phyloP scores from a whole-genome alignment of 176 grass and related monocot species.

The Poa annua region DNA sequence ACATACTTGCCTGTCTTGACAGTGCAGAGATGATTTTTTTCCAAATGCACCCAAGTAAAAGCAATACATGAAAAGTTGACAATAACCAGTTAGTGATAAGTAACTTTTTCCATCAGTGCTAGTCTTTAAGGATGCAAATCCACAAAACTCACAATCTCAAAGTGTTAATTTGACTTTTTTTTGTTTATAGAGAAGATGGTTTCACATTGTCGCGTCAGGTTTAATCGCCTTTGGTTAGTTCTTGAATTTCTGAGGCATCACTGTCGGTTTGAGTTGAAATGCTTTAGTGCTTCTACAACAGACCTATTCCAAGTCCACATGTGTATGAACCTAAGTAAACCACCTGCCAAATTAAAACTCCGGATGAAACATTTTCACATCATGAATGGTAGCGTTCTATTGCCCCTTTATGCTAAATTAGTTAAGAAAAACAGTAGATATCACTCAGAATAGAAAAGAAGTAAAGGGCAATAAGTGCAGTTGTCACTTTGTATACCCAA shows the following conservation, averaged over 20 bases:
- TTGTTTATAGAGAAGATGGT: slow-evolving; percentile 20
- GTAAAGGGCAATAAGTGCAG: slow-evolving; percentile 15
- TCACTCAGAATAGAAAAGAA: slow-evolving; percentile 18
- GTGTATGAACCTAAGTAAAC: slow-evolving; percentile 10
- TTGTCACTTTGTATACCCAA: slow-evolving; percentile 42
- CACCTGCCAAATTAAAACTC: neutral
- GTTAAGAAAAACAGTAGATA: slow-evolving; percentile 4
- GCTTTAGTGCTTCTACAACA: neutral
- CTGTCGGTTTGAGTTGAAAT: slow-evolving; percentile 1
- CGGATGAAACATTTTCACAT: neutral
- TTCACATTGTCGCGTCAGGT: neutral
- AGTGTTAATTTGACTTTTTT: slow-evolving; percentile 12
- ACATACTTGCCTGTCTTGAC: slow-evolving; percentile 3
- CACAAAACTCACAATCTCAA: slow-evolving; percentile 17
- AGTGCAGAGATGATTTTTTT: slow-evolving; percentile 3
- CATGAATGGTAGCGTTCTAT: neutral
- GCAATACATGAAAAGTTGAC: slow-evolving; percentile 2
- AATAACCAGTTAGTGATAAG: neutral
- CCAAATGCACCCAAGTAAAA: neutral
- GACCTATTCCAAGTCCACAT: neutral
- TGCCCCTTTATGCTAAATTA: slow-evolving; percentile 5
- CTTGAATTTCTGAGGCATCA: slow-evolving; percentile 22
- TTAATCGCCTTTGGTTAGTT: neutral
- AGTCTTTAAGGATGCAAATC: slow-evolving; percentile 30
- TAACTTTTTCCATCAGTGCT: slow-evolving; percentile 10